Percentiles rank a stretch among this genome's conserved stretches.
Conservation (phyloP, 176 grass and related monocot genomes). For the Puccinellia tenuiflora region DNA sequence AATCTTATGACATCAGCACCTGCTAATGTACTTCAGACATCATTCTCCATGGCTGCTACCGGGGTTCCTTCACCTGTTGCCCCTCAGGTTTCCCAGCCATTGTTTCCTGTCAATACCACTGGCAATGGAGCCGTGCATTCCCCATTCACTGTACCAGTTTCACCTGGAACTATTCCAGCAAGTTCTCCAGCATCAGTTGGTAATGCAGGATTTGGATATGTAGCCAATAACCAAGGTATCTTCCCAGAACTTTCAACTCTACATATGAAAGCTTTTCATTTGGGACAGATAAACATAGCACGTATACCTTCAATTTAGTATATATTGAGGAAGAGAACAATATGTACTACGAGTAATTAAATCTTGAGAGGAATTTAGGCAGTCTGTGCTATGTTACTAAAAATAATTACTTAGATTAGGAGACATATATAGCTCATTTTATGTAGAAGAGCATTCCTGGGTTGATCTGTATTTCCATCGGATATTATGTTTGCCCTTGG, state of each 20-base stretch:
- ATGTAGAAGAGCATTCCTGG: neutral
- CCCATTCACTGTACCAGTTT: slow-evolving; percentile 34
- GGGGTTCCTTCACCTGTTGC: slow-evolving; percentile 55
- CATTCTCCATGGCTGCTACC: slow-evolving; percentile 45
- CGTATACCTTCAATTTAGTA: neutral
- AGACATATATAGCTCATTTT: neutral
- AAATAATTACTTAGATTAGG: neutral
- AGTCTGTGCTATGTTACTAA: neutral
- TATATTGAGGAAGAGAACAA: too few species aligned
- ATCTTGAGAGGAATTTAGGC: neutral
- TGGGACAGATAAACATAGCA: neutral
- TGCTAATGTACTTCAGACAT: slow-evolving; percentile 53
- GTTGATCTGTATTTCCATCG: neutral
- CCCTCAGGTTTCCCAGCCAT: slow-evolving; percentile 59
- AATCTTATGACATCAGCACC: slow-evolving; percentile 54
- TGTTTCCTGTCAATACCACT: slow-evolving; percentile 82
- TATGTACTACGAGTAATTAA: neutral
- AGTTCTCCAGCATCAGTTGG: slow-evolving; percentile 47
- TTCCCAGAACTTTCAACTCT: neutral
- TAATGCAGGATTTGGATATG: slow-evolving; percentile 43
- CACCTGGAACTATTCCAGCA: slow-evolving; percentile 38
- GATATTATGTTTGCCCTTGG: slow-evolving; percentile 10
- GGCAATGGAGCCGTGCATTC: slow-evolving; percentile 46
- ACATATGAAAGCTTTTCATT: neutral
- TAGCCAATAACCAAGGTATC: slow-evolving; percentile 63